Evolutionary conservation across 352 stramenopile species (phyloP).

Genomic region (Phytophthora podocarpi): DNA sequence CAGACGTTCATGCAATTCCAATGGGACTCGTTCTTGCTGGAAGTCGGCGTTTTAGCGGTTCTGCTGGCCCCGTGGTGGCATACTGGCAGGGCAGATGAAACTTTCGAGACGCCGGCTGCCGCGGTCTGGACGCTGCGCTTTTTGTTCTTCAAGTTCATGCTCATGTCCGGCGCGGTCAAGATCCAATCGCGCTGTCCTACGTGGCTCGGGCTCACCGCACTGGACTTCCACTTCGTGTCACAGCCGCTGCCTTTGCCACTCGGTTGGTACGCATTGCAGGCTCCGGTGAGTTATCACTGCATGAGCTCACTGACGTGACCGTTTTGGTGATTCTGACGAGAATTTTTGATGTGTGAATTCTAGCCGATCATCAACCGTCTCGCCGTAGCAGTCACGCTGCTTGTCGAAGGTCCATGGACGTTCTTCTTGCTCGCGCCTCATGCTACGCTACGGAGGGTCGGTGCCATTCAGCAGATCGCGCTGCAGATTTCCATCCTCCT

Average conservation of each 20-base stretch:
- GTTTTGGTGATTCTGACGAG: constrained; percentile 5
- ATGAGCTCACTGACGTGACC: not conserved
- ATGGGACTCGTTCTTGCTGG: constrained; percentile 92
- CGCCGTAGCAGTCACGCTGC: constrained; percentile 80
- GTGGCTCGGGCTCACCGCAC: constrained; percentile 89
- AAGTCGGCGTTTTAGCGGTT: constrained; percentile 80
- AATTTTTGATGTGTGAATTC: not conserved
- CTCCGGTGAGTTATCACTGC: constrained; percentile 50
- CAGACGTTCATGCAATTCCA: constrained; percentile 92
- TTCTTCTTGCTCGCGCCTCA: constrained; percentile 87
- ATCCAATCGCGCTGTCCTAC: constrained; percentile 91
- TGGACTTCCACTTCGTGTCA: constrained; percentile 93
- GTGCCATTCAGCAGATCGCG: constrained; percentile 64
- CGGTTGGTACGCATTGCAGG: constrained; percentile 86
- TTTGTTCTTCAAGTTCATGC: constrained; percentile 94
- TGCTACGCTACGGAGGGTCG: constrained; percentile 52
- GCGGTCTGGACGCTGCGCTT: constrained; percentile 81
- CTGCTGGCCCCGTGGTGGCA: constrained; percentile 52
- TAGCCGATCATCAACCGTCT: constrained; percentile 78
- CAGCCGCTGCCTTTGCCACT: constrained; percentile 81
- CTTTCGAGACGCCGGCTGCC: constrained; percentile 37
- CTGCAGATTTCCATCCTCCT: constrained; percentile 88
- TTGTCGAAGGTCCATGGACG: constrained; percentile 89
- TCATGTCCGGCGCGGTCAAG: constrained; percentile 93
- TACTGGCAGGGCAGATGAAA: not conserved